Percentiles rank a stretch among this genome's conserved stretches.
Evolutionary conservation across 805 yeast species (phyloP).

Genomic region (Starmerella stigmatis): DNA sequence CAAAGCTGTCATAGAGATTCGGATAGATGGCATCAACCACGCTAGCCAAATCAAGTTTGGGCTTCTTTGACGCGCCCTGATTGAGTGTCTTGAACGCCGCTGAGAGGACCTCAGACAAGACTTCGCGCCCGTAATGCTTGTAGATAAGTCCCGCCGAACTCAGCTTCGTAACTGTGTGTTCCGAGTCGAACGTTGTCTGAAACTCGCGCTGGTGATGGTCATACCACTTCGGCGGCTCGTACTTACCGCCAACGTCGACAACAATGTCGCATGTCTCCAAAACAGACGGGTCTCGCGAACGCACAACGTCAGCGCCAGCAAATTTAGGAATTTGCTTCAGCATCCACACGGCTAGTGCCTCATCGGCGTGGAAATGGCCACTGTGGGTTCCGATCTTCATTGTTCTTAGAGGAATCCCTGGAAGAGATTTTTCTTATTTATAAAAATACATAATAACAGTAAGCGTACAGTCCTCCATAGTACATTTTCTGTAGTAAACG

Average conservation of each 20-base stretch:
- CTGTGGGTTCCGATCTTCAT: slow-evolving; percentile 61
- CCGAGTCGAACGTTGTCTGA: slow-evolving; percentile 53
- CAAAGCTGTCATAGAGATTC: slow-evolving; percentile 73
- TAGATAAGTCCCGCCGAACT: slow-evolving; percentile 90
- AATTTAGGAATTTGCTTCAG: slow-evolving; percentile 60
- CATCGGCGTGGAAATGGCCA: slow-evolving; percentile 96
- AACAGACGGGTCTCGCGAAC: slow-evolving; percentile 72
- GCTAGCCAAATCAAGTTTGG: slow-evolving; percentile 33
- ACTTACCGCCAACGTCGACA: slow-evolving; percentile 88
- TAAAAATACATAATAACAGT: no score
- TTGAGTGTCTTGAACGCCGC: background rate
- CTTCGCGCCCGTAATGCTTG: slow-evolving; percentile 43
- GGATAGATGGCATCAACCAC: slow-evolving; percentile 56
- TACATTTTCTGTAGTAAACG: no score
- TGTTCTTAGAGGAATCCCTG: no score
- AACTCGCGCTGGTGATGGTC: slow-evolving; percentile 97
- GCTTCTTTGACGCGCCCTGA: background rate
- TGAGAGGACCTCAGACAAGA: slow-evolving; percentile 34
- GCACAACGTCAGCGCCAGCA: slow-evolving; percentile 53
- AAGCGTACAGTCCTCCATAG: no score
- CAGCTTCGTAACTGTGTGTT: slow-evolving; percentile 58
- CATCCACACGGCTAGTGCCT: slow-evolving; percentile 85
- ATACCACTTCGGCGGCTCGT: slow-evolving; percentile 73
- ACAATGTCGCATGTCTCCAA: slow-evolving; percentile 87
- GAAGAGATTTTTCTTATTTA: no score